These are phyloP conservation scores for Ceratobasidium papillatum DNA, from an alignment of 1,284 basidiomycete genomes.

Conservation along the genomic window DNA sequence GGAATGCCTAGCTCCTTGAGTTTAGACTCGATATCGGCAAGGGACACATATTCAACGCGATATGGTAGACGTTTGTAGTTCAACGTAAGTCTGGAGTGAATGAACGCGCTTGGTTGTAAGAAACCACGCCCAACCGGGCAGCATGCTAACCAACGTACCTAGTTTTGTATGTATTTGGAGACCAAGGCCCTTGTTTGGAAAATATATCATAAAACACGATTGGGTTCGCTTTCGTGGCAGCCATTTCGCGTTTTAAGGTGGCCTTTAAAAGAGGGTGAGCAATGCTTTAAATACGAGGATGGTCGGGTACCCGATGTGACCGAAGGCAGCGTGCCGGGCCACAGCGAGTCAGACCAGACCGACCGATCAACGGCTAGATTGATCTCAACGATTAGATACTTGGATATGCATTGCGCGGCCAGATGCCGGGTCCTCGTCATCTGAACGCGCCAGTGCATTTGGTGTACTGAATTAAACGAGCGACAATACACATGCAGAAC, in stretches of 20 bases:
- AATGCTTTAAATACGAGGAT: not conserved
- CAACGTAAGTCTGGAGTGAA: constrained; percentile 39
- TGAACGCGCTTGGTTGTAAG: no score
- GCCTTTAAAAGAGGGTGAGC: not conserved
- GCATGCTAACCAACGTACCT: not conserved
- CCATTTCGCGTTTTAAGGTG: not conserved
- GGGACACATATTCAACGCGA: constrained; percentile 45
- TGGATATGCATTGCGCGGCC: no score
- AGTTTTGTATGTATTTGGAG: constrained; percentile 29
- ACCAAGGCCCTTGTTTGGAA: constrained; percentile 23
- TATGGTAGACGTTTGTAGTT: constrained; percentile 47
- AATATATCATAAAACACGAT: constrained; percentile 19
- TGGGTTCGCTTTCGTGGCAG: constrained; percentile 16
- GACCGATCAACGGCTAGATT: not conserved
- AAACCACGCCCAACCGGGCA: not conserved
- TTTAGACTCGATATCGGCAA: constrained; percentile 44
- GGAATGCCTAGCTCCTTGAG: constrained; percentile 40
- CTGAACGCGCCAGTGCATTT: no score
- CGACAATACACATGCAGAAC: no score
- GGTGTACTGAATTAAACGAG: no score
- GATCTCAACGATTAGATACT: no score
- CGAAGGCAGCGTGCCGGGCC: not conserved
- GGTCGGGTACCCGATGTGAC: not conserved
- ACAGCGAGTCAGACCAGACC: not conserved
- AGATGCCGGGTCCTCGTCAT: no score